Evolutionary conservation across 1,284 basidiomycete species (phyloP).

Genomic region (Ceratorhiza oryzae-sativae): DNA sequence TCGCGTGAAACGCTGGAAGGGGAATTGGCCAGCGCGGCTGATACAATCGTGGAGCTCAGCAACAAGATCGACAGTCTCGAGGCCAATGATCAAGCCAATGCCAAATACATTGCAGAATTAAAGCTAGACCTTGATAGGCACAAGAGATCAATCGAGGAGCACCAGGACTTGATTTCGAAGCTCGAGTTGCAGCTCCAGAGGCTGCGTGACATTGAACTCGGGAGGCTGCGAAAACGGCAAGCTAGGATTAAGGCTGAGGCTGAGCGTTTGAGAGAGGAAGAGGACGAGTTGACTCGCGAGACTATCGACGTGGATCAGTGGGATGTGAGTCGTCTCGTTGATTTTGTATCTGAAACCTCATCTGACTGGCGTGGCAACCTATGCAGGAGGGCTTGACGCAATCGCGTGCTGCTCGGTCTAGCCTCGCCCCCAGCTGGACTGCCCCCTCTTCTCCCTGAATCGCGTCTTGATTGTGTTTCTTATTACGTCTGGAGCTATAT

Average conservation of each 20-base stretch:
- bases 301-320: conserved; percentile 36
- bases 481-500: not conserved
- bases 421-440: conserved; percentile 13
- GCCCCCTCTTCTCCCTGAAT: conserved; percentile 18
- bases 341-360: conserved; percentile 4
- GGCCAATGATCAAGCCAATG: conserved; percentile 5
- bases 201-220: conserved; percentile 8
- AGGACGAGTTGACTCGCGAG: conserved; percentile 20
- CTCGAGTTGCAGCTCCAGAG: conserved; percentile 28
- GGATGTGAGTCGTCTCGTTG: conserved; percentile 22
- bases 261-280: conserved; percentile 26
- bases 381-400: conserved; percentile 16
- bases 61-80: not conserved
- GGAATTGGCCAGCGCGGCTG: not conserved
- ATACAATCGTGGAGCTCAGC: not conserved
- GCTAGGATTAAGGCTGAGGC: conserved; percentile 22
- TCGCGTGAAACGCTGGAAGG: not conserved
- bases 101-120: not conserved
- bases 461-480: not conserved
- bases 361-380: not conserved
- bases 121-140: not conserved
- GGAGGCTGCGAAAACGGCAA: conserved; percentile 20
- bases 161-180: conserved; percentile 28
- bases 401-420: conserved; percentile 23
- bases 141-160: conserved; percentile 26